phyloP scores from a whole-genome alignment of 2,329 filamentous ascomycete species.

The Huntiella abstrusa region DNA sequence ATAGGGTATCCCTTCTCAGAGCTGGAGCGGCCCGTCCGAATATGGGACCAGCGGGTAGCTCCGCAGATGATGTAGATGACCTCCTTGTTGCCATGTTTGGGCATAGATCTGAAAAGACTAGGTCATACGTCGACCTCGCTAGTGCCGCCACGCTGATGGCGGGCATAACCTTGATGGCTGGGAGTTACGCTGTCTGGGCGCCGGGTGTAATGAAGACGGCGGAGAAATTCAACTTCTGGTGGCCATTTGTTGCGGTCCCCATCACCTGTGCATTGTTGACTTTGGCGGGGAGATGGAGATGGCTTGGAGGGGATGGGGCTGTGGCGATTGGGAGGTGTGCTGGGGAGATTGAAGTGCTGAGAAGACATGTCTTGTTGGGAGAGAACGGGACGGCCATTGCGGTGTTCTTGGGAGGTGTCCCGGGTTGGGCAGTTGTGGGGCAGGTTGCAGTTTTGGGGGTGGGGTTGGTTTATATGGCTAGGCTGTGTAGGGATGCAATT shows the following conservation, averaged over 20 bases:
- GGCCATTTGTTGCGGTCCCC: slow-evolving; percentile 35
- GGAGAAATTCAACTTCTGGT: slow-evolving; percentile 28
- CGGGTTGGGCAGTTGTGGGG: not conserved
- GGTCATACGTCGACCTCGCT: slow-evolving; percentile 12
- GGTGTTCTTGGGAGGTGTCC: slow-evolving; percentile 1
- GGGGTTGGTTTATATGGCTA: slow-evolving; percentile 1
- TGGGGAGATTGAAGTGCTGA: slow-evolving; percentile 40
- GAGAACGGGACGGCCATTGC: slow-evolving; percentile 5
- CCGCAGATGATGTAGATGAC: slow-evolving; percentile 6
- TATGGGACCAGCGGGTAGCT: not conserved
- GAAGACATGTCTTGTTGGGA: slow-evolving; percentile 43
- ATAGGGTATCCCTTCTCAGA: slow-evolving; percentile 1
- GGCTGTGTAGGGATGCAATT: not conserved
- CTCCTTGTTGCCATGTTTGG: slow-evolving; percentile 7
- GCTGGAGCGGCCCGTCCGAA: slow-evolving; percentile 2
- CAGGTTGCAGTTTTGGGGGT: not conserved
- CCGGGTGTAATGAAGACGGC: slow-evolving; percentile 18
- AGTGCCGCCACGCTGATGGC: not conserved
- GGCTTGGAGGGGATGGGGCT: not conserved
- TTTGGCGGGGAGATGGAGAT: not conserved
- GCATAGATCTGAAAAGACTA: not conserved
- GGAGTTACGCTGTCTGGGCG: slow-evolving; percentile 15
- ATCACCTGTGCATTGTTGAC: slow-evolving; percentile 28
- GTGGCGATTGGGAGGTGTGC: slow-evolving; percentile 30
- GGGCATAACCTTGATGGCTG: not conserved